Base-by-base conservation (phyloP, 2,329 filamentous ascomycete genomes). In the Curvularia sp. region DNA sequence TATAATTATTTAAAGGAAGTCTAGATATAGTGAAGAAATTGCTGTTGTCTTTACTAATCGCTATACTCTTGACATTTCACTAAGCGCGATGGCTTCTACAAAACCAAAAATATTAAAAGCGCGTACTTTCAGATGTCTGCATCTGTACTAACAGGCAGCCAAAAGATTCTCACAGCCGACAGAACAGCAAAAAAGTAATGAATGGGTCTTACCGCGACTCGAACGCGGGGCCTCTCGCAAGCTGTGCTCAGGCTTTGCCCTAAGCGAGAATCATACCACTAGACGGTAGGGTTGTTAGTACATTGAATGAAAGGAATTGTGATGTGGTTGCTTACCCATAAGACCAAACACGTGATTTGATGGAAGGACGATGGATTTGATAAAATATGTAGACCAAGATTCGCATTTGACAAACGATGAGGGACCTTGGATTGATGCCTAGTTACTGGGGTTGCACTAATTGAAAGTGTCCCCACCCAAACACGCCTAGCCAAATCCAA, bases 201-300 rank as follows among this genome's bases (percentile, higher is more conserved):
- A 38, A 46, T 45, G 50, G 50, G 50, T 53, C 50, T 53, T 53
- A 53, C 50, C 50, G 50, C 50, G 50, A 53, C 50, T 53, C 49
- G 48, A 50, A 50, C 48, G 48, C 48, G 48, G 48, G 48, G 48
- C 48, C 48, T 50, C 48, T 50, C 48, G 48, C 48, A 50, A 50
- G 48, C 43, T n/a, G 15, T 41, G 48, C 48, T 50, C 48, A 27
- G 48, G 48, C n/a, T 30, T 28, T 23, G 74, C 85, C 85, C 86
- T 87, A 87, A 87, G 86, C 85, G 84, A 86, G 85, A 87, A 87
- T 87, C 84, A 87, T 87, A 87, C 85, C 85, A 83, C 85, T 86
- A 86, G 84, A 53, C 45, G 30, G 25, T 28, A 5, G 34, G 34
- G 47, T 38, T 38, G 32, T 36, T 49, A 18, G 32, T 18, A 49